phyloP scores from a whole-genome alignment of 2,329 filamentous ascomycete genomes.

The Arthrobotrys iridis region DNA sequence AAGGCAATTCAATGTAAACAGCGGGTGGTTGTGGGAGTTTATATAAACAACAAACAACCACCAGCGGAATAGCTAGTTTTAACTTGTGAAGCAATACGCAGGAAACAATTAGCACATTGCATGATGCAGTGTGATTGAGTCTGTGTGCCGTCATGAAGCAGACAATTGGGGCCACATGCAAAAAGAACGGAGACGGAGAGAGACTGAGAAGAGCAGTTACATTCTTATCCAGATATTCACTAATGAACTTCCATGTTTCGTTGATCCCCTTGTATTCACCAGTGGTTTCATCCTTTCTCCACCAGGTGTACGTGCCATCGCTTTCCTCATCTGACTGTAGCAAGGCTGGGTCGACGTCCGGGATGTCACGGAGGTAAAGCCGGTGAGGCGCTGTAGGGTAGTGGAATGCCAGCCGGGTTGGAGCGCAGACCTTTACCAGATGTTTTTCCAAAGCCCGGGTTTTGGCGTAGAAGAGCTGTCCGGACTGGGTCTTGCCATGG shows the following conservation, averaged over 20 bases:
- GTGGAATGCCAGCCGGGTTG: conserved; percentile 55
- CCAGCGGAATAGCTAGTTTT: not conserved
- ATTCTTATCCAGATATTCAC: conserved; percentile 54
- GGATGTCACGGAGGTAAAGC: conserved; percentile 65
- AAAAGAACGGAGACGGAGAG: not conserved
- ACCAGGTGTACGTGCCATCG: conserved; percentile 71
- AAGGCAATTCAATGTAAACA: conserved; percentile 9
- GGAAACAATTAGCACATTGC: not conserved
- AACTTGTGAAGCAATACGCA: not conserved
- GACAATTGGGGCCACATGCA: not conserved
- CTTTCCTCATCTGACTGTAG: conserved; percentile 62
- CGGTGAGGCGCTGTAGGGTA: conserved; percentile 65
- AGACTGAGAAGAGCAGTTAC: conserved; percentile 22
- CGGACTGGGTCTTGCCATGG: conserved; percentile 73
- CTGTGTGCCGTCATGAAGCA: not conserved
- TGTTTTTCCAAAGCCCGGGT: conserved; percentile 71
- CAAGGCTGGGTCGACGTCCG: conserved; percentile 60
- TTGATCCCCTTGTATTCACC: conserved; percentile 55
- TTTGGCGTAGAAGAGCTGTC: conserved; percentile 72
- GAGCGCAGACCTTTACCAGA: conserved; percentile 42
- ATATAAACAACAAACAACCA: conserved; percentile 10
- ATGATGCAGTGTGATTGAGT: conserved; percentile 6
- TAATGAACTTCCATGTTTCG: conserved; percentile 56
- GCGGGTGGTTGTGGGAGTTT: not conserved
- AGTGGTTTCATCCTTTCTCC: conserved; percentile 64